These are phyloP conservation scores for Phytophthora hybrid DNA, from an alignment of 352 stramenopile species.

Conservation along the genomic window DNA sequence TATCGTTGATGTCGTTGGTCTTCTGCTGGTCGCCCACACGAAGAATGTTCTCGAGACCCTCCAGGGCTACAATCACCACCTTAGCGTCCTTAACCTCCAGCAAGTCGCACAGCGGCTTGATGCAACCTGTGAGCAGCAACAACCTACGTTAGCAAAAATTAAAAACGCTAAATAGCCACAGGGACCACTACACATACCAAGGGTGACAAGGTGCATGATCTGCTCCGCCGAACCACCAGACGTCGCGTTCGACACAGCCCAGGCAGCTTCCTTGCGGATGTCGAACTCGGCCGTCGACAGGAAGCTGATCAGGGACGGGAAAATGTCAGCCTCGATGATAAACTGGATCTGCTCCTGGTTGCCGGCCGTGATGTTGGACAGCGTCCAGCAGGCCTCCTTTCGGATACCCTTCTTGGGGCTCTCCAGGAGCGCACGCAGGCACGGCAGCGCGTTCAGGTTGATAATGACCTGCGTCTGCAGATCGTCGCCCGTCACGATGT, in stretches of 20 bases:
- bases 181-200: constrained; percentile 64
- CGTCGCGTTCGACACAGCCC: constrained; percentile 99
- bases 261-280: constrained; percentile 98
- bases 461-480: constrained; percentile 99
- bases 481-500: constrained; percentile 99
- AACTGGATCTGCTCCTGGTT: constrained; percentile 99
- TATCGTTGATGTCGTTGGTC: constrained; percentile 91
- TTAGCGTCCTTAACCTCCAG: constrained; percentile 97
- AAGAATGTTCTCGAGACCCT: constrained; percentile 99
- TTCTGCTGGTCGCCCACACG: constrained; percentile 88
- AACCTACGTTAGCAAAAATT: constrained; percentile 10
- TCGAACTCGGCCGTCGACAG: constrained; percentile 98
- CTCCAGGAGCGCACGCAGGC: constrained; percentile 94
- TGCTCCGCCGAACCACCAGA: constrained; percentile 94
- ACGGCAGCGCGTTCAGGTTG: constrained; percentile 97
- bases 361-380: constrained; percentile 99
- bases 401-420: constrained; percentile 98
- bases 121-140: constrained; percentile 81
- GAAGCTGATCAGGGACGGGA: constrained; percentile 97
- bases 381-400: constrained; percentile 99
- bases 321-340: constrained; percentile 98
- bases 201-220: constrained; percentile 97
- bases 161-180: neutral
- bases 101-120: constrained; percentile 97
- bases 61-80: constrained; percentile 98